A percentile compares a stretch with the other conserved stretches of the same genome.
These are phyloP conservation scores for Botrytis galanthina DNA, from an alignment of 2,329 filamentous ascomycete species.

Conservation along the genomic window DNA sequence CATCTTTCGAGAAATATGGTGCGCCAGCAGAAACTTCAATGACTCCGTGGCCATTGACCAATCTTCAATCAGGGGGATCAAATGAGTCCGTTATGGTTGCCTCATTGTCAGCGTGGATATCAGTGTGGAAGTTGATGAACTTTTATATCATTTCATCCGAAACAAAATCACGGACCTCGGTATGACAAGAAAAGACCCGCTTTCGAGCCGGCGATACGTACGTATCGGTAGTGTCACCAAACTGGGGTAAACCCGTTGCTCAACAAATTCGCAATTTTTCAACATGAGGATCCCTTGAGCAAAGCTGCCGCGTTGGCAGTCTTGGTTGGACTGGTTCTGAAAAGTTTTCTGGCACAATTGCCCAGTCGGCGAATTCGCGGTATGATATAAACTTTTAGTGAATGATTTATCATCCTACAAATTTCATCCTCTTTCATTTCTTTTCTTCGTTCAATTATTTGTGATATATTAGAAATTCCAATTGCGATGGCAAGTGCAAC, in stretches of 20 bases:
- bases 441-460: background rate
- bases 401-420: background rate
- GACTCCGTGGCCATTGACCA: background rate
- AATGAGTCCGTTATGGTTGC: background rate
- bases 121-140: too few species aligned
- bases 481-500: background rate
- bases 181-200: background rate
- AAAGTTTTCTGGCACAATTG: background rate
- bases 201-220: constrained; percentile 3
- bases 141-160: background rate
- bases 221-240: background rate
- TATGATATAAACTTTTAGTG: background rate
- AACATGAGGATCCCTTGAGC: background rate
- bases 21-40: background rate
- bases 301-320: background rate
- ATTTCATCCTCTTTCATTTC: background rate
- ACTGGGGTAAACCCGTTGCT: background rate
- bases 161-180: background rate
- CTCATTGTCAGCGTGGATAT: background rate
- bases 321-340: background rate
- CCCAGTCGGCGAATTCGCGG: background rate
- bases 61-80: background rate
- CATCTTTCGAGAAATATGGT: background rate
- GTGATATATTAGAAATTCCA: too few species aligned
- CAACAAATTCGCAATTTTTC: background rate